These are phyloP conservation scores for Carex sylvatica DNA, from an alignment of 202 grass and related monocot species.

Conservation along the genomic window DNA sequence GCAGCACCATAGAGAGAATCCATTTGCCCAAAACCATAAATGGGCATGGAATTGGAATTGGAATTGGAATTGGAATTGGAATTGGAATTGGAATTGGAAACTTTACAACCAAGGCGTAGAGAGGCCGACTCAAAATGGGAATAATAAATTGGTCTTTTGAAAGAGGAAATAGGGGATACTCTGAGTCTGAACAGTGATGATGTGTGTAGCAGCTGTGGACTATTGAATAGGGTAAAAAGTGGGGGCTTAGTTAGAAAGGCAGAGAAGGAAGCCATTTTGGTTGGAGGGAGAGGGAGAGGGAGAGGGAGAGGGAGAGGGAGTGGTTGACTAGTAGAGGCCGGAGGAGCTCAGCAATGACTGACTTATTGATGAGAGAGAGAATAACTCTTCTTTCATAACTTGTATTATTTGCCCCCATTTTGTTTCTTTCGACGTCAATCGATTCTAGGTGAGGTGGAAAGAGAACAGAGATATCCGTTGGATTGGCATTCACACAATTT, in stretches of 20 bases:
- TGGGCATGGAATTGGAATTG: no score
- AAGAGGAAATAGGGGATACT: not conserved
- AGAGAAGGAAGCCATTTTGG: slow-evolving; percentile 24
- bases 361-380: no score
- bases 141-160: slow-evolving; percentile 1
- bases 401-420: not conserved
- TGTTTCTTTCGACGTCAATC: not conserved
- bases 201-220: not conserved
- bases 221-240: not conserved
- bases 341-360: not conserved
- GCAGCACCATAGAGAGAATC: not conserved
- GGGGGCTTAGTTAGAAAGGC: slow-evolving; percentile 1
- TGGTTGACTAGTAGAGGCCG: not conserved
- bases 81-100: not conserved
- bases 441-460: not conserved
- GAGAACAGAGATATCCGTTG: slow-evolving; percentile 21
- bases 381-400: not conserved
- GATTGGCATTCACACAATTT: slow-evolving; percentile 16
- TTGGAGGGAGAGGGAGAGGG: not conserved
- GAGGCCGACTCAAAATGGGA: not conserved
- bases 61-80: no score
- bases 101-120: not conserved
- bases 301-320: no score
- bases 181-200: not conserved
- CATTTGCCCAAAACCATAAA: slow-evolving; percentile 24